phyloP scores from a whole-genome alignment of 768 basidiomycete species.

The Lactifluus pinguis region DNA sequence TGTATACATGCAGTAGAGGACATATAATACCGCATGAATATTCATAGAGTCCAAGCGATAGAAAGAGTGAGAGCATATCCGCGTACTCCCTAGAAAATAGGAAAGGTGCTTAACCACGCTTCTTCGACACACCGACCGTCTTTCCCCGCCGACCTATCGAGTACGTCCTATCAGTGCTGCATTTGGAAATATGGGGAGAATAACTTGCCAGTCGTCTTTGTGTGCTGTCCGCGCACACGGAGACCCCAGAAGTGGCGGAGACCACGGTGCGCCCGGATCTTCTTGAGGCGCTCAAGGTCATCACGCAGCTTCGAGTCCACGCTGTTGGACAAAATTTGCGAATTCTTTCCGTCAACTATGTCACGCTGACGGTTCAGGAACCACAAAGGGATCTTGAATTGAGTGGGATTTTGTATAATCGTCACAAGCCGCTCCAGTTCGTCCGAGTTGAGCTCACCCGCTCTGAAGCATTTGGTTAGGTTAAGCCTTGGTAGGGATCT shows the following conservation, averaged over 20 bases:
- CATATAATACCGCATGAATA: not conserved
- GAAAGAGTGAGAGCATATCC: not conserved
- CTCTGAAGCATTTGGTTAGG: constrained; percentile 38
- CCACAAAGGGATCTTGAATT: constrained; percentile 99
- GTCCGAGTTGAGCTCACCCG: constrained; percentile 98
- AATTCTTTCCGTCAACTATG: constrained; percentile 94
- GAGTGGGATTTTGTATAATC: constrained; percentile 98
- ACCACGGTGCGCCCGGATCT: constrained; percentile 95
- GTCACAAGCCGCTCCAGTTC: constrained; percentile 98
- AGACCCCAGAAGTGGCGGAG: constrained; percentile 90
- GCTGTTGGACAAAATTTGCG: constrained; percentile 90
- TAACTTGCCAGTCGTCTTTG: constrained; percentile 89
- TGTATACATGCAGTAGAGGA: not conserved
- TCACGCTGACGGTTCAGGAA: constrained; percentile 99
- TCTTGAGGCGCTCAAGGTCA: constrained; percentile 96
- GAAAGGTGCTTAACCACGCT: constrained; percentile 46
- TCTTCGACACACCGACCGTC: constrained; percentile 95
- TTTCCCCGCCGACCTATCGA: constrained; percentile 81
- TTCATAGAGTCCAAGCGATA: not conserved
- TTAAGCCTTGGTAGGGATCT: not conserved
- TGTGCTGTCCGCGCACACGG: constrained; percentile 97
- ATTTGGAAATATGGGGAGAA: not conserved
- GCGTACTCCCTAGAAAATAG: not conserved
- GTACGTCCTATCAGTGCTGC: not conserved
- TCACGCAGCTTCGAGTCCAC: constrained; percentile 98